Base-by-base conservation (phyloP, 2,329 filamentous ascomycete species). In the Verticillium albo-atrum region DNA sequence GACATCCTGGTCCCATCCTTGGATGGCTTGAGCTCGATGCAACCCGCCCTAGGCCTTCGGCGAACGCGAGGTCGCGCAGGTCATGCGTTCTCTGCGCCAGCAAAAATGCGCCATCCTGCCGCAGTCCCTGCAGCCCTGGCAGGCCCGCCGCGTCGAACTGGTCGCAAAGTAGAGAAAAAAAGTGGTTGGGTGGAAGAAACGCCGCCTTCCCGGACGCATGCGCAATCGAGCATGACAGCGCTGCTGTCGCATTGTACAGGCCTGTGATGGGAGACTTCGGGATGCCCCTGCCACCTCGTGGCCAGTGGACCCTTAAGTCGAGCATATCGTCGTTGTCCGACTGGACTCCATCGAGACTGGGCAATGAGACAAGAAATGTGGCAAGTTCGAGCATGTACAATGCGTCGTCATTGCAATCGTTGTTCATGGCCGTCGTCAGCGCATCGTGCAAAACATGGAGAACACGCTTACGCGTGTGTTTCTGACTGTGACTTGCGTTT, bases 61-160 rank as follows among this genome's bases (percentile, higher is more conserved):
- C 82, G 64, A 81, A 83, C 10, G 77, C 78, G 47, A 85, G 74
- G 63, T 85, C 82, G 27, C 78, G 72, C 6, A 85, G 70, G 63
- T 83, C 79, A 58, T 78, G 79, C 15, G 81, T 84, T 57, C 77
- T 74, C 60, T 82, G 79, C 1, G 82, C 82, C 28, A 84, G 68
- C 30, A 78, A 67, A 63, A 84, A 83, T 0, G 82, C 82, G 1
- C 76, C 75, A 30, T 83, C 80, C 3, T 72, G 70, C 30, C 74
- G 74, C 34, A 85, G 68, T 23, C 71, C 73, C 30, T 68, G 63
- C 6, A 77, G 69, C 10, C 62, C 62, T 3, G 70, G 67, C 5
- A 78, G 62, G 2, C 63, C 64, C 15, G 80, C 63, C 5, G 55
- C 58, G n/a, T 73, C 68, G 7, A 84, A 65, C 20, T 68, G 71